A percentile compares a stretch with the other conserved stretches of the same genome.
Conservation (phyloP, 2,329 filamentous ascomycete species). For the Davidsoniella neocaledoniae region DNA sequence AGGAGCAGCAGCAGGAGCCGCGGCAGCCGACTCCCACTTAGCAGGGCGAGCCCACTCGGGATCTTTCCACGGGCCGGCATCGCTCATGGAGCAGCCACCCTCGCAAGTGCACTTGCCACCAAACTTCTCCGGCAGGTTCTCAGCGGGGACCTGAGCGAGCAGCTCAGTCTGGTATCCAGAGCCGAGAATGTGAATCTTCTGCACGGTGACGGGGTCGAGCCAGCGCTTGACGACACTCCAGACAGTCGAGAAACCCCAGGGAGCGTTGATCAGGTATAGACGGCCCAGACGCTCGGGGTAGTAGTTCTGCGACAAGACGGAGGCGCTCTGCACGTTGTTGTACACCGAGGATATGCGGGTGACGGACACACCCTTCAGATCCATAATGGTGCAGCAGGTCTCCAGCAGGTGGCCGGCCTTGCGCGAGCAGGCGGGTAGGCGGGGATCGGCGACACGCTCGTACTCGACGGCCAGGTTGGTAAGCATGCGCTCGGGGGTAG, state of each 20-base stretch:
- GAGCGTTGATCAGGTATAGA: conserved; percentile 94
- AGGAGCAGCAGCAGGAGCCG: conserved; percentile 17
- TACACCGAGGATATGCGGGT: conserved; percentile 70
- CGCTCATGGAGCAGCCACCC: conserved; percentile 72
- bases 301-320: conserved; percentile 91
- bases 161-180: conserved; percentile 68
- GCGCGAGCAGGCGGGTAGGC: conserved; percentile 86
- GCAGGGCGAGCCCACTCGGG: conserved; percentile 46
- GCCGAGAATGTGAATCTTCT: conserved; percentile 88
- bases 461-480: conserved; percentile 95
- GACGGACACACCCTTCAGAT: conserved; percentile 85
- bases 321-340: conserved; percentile 70
- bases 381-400: conserved; percentile 97
- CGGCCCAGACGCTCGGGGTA: conserved; percentile 94
- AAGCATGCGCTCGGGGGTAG: conserved; percentile 81
- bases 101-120: conserved; percentile 70
- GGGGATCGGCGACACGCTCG: conserved; percentile 85
- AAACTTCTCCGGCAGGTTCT: conserved; percentile 78
- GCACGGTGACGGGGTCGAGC: conserved; percentile 89
- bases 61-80: conserved; percentile 80
- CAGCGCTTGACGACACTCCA: conserved; percentile 83
- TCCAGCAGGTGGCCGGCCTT: conserved; percentile 80
- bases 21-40: conserved; percentile 36
- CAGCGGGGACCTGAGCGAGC: conserved; percentile 64
- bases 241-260: conserved; percentile 80